Evolutionary conservation across 1,139 yeast genomes (phyloP).

Genomic region (Suhomyces bribrorum): DNA sequence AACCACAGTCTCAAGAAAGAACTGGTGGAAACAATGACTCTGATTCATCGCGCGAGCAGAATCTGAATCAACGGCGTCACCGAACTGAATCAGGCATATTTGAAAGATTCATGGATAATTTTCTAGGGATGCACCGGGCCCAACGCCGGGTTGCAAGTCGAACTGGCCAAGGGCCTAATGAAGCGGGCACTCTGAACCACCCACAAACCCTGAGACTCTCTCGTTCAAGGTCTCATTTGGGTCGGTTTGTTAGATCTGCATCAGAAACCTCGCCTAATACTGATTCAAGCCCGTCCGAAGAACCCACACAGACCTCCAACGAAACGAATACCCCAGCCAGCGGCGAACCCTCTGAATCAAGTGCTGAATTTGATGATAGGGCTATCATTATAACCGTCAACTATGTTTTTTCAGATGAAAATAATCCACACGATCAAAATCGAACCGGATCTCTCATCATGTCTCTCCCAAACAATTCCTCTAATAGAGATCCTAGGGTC

Average conservation of each 20-base stretch:
- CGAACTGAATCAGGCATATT: slow-evolving; percentile 16
- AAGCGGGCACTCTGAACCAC: neutral
- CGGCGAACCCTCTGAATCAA: slow-evolving; percentile 2
- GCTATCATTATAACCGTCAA: slow-evolving; percentile 48
- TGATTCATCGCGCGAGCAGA: neutral
- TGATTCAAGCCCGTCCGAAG: neutral
- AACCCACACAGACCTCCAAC: slow-evolving; percentile 1
- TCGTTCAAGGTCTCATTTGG: slow-evolving; percentile 1
- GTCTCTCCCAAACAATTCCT: slow-evolving; percentile 64
- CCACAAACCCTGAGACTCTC: neutral
- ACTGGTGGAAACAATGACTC: neutral
- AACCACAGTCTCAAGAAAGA: neutral
- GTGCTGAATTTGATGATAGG: slow-evolving; percentile 12
- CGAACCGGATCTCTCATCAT: slow-evolving; percentile 58
- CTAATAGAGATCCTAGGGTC: slow-evolving; percentile 53
- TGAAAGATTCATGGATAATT: slow-evolving; percentile 20
- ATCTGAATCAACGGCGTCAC: slow-evolving; percentile 5
- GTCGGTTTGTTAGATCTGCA: slow-evolving; percentile 5
- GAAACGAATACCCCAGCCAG: neutral
- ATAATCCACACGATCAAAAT: slow-evolving; percentile 41
- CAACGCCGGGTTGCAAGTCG: slow-evolving; percentile 5
- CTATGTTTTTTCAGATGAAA: slow-evolving; percentile 47
- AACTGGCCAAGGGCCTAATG: neutral
- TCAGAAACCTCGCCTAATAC: neutral
- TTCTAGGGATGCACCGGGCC: slow-evolving; percentile 14